Evolutionary conservation across 768 basidiomycete species (phyloP), one percentile per base, ranked within the genome.

Genomic region (Pisolithus microcarpus): DNA sequence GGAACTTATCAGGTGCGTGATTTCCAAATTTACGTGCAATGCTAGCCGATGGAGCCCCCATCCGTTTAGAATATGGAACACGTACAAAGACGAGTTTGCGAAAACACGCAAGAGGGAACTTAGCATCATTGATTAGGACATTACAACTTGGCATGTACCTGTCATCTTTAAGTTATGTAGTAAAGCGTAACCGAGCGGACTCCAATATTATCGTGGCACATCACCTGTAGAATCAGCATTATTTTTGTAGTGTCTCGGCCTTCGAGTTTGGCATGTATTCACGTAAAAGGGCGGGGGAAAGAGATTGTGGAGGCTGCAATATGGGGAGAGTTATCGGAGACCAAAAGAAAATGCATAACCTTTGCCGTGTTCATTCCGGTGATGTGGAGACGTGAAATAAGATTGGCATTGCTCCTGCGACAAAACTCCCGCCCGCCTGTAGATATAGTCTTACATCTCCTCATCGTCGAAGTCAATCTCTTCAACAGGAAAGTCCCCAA

Each of bases 81-180:
- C 85, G 7, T 95, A 97, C 73, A 98, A 98, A 68, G 87, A 97
- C 62, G 78, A 85, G 49, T 96, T 94, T 61, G 94, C 94, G 30
- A 84, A 88, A 62, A 76, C 89, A 26, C 77, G 93, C 39, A 79
- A 80, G 50, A 75, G 79, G 55, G 88, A 91, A 63, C 73, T 91
- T 56, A 87, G 73, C 60, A 86, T 91, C 62, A 79, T 91, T 56
- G 87, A 85, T 52, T 89, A 62, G 67, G 50, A 31, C 34, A 10
- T 26, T 26, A 16, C 30, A 9, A 40, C 11, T 36, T n/a, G 1
- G 9, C n/a, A 21, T 36, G 28, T 37, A 46, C 5, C 23, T 10
- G 34, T n/a, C 31, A 21, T 31, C 16, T 28, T 19, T 15, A 31
- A 46, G 21, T 36, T 34, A 43, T 15, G 34, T 15, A 34, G 34